Conservation (phyloP, 129 eudicot species). For the Chrysanthemum seticuspe region DNA sequence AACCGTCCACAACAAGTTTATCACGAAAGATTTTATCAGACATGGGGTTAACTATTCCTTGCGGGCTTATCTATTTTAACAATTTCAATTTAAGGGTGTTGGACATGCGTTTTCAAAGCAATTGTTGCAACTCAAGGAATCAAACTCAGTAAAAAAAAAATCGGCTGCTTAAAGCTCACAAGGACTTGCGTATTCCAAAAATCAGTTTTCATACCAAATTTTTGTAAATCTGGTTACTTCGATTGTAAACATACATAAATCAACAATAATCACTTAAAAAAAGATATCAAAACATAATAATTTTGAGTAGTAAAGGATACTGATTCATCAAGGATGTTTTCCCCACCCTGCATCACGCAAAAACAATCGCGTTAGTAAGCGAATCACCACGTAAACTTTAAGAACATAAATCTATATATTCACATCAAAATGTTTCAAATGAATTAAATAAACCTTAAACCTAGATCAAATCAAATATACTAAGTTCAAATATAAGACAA, state of each 20-base stretch:
- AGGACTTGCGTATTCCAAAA: too few species aligned
- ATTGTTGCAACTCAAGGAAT: background rate
- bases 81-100: background rate
- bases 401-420: too few species aligned
- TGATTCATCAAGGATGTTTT: conserved; percentile 99
- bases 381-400: background rate
- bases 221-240: background rate
- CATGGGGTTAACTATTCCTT: too few species aligned
- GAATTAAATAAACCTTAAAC: background rate
- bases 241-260: too few species aligned
- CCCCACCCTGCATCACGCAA: conserved; percentile 79
- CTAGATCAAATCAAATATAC: background rate
- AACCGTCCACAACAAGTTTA: conserved; percentile 8
- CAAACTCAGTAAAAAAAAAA: background rate
- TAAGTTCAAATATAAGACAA: background rate
- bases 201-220: too few species aligned
- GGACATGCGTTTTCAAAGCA: background rate
- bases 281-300: background rate
- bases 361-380: conserved; percentile 11
- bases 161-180: too few species aligned
- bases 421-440: too few species aligned
- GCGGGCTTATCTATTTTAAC: too few species aligned
- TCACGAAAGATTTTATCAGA: too few species aligned
- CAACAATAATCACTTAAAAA: too few species aligned
- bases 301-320: conserved; percentile 53